phyloP scores from a whole-genome alignment of 257 asterid genomes.

The Solanum megistacrolobum region DNA sequence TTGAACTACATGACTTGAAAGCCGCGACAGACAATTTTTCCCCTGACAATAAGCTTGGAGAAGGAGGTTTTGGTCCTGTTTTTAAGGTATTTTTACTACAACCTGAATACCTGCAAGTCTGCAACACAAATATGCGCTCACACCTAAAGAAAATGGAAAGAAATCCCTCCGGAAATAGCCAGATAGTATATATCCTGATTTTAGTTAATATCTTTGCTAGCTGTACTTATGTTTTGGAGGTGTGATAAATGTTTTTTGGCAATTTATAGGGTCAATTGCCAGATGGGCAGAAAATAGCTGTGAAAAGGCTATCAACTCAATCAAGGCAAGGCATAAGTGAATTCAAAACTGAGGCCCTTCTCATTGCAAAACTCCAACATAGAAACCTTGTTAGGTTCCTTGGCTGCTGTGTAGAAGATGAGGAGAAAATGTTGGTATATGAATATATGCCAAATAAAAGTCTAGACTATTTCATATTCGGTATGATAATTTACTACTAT shows the following conservation, averaged over 20 bases:
- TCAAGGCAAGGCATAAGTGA: slow-evolving; percentile 21
- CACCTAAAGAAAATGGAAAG: background rate
- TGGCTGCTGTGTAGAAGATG: slow-evolving; percentile 17
- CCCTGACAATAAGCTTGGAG: slow-evolving; percentile 16
- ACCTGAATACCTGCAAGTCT: background rate
- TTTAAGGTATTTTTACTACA: slow-evolving; percentile 11
- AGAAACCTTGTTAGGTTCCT: slow-evolving; percentile 25
- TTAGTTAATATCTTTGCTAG: background rate
- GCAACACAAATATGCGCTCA: background rate
- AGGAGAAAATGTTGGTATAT: slow-evolving; percentile 25
- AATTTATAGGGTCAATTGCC: slow-evolving; percentile 11
- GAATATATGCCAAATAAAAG: slow-evolving; percentile 26
- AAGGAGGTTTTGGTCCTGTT: slow-evolving; percentile 35
- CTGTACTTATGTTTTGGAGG: background rate
- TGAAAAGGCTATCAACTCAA: slow-evolving; percentile 15
- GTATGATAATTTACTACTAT: slow-evolving; percentile 1
- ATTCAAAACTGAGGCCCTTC: slow-evolving; percentile 22
- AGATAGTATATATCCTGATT: background rate
- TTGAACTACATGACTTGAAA: background rate
- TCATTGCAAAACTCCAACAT: slow-evolving; percentile 23
- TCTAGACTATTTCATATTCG: slow-evolving; percentile 20
- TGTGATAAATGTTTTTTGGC: background rate
- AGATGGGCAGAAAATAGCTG: slow-evolving; percentile 15
- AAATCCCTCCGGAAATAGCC: background rate
- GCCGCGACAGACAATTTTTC: slow-evolving; percentile 15